Percentiles rank a stretch among this genome's conserved stretches.
Conservation (phyloP, 2,329 filamentous ascomycete species). For the Sphaerulina populicola region DNA sequence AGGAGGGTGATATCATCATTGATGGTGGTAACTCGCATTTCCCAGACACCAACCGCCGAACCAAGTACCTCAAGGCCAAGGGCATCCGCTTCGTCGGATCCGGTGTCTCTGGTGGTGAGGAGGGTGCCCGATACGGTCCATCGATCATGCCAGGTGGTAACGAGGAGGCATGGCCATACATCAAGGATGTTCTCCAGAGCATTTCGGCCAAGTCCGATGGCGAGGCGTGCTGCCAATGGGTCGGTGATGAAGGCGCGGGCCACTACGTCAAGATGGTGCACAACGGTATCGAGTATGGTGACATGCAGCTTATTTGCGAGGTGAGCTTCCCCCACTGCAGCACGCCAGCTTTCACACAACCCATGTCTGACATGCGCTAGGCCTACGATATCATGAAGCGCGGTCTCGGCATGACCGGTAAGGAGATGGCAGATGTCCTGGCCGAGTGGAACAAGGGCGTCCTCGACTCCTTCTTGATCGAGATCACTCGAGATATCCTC, state of each 20-base stretch:
- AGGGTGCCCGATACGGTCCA: conserved; percentile 94
- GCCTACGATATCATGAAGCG: conserved; percentile 99
- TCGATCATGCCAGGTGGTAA: conserved; percentile 98
- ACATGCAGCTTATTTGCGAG: conserved; percentile 99
- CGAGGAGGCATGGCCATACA: conserved; percentile 93
- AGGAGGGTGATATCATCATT: conserved; percentile 94
- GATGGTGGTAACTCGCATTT: conserved; percentile 99
- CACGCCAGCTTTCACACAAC: neutral
- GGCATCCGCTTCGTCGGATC: conserved; percentile 91
- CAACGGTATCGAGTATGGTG: conserved; percentile 99
- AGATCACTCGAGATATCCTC: conserved; percentile 98
- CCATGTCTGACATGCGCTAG: conserved; percentile 41
- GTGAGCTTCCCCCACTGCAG: conserved; percentile 44
- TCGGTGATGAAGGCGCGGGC: conserved; percentile 96
- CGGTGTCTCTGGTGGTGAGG: conserved; percentile 98
- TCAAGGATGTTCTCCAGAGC: conserved; percentile 98
- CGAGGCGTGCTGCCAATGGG: conserved; percentile 98
- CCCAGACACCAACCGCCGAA: conserved; percentile 97
- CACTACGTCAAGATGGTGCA: conserved; percentile 99
- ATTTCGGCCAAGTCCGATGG: conserved; percentile 96
- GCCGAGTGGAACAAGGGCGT: conserved; percentile 98
- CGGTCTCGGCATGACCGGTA: conserved; percentile 75
- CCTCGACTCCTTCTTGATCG: conserved; percentile 96
- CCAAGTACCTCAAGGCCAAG: conserved; percentile 77
- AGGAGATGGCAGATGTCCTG: conserved; percentile 94